phyloP scores from a whole-genome alignment of 78 protist species.

The Dictyostelium capitatum region DNA sequence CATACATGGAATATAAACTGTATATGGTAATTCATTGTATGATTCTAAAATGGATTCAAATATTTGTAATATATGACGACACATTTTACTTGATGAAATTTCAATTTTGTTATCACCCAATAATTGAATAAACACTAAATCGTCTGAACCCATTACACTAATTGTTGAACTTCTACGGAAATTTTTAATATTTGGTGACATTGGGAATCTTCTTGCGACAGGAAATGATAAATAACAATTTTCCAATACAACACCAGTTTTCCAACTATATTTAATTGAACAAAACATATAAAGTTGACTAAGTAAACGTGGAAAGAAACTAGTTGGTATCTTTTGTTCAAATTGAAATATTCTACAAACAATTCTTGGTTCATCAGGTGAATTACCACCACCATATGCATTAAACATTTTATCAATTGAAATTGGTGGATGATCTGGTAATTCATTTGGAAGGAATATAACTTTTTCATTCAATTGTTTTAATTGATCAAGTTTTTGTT shows the following conservation, averaged over 20 bases:
- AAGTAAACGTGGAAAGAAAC: conserved; percentile 29
- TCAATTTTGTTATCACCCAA: conserved; percentile 37
- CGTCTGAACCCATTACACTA: conserved; percentile 24
- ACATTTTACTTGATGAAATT: conserved; percentile 64
- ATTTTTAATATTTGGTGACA: conserved; percentile 24
- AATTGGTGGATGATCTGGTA: conserved; percentile 54
- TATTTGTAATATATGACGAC: conserved; percentile 63
- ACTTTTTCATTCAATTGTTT: conserved; percentile 53
- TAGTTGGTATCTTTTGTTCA: conserved; percentile 41
- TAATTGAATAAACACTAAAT: conserved; percentile 49
- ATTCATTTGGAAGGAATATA: conserved; percentile 46
- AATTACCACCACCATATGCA: too few relatives aligned
- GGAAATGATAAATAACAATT: conserved; percentile 64
- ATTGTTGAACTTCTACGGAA: conserved; percentile 19
- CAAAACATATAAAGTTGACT: conserved; percentile 67
- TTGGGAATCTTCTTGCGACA: neutral
- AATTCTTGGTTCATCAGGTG: neutral
- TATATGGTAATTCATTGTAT: conserved; percentile 25
- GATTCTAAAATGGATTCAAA: conserved; percentile 65
- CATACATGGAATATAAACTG: conserved; percentile 58
- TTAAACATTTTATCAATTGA: conserved; percentile 23
- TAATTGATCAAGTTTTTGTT: neutral
- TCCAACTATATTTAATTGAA: conserved; percentile 38
- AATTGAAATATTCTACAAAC: conserved; percentile 54
- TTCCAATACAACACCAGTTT: conserved; percentile 52